phyloP scores from a whole-genome alignment of 345 rosid genomes.

The Eucalyptus erythrocorys region DNA sequence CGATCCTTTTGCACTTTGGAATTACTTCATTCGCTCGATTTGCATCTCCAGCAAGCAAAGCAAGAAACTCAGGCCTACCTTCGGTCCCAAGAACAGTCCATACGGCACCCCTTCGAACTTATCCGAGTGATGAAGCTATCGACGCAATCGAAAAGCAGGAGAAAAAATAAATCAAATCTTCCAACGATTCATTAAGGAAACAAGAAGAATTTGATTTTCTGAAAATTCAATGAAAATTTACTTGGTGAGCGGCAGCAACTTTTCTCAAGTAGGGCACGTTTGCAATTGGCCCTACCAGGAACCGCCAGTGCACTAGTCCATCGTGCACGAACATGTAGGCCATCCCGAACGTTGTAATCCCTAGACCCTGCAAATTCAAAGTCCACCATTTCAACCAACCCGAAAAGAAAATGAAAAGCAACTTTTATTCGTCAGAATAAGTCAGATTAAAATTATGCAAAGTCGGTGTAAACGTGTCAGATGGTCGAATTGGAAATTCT shows the following conservation, averaged over 20 bases:
- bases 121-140: slow-evolving; percentile 51
- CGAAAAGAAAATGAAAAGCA: background rate
- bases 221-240: background rate
- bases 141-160: background rate
- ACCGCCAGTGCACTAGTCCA: slow-evolving; percentile 64
- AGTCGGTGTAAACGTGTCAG: background rate
- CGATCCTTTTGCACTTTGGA: background rate
- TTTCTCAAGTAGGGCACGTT: slow-evolving; percentile 42
- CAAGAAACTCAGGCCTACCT: slow-evolving; percentile 9
- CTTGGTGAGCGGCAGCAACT: slow-evolving; percentile 66
- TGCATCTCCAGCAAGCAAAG: background rate
- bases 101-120: slow-evolving; percentile 53
- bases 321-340: slow-evolving; percentile 77
- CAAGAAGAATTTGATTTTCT: too few species aligned
- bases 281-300: slow-evolving; percentile 61
- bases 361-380: slow-evolving; percentile 29
- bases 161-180: background rate
- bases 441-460: background rate
- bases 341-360: slow-evolving; percentile 57
- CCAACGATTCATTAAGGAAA: background rate
- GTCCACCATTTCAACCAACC: background rate
- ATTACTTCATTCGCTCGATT: background rate
- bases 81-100: slow-evolving; percentile 55
- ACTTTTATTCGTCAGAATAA: background rate
- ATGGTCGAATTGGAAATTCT: background rate